Conservation (phyloP, 2,329 filamentous ascomycete species). For the Aspergillus udagawae region DNA sequence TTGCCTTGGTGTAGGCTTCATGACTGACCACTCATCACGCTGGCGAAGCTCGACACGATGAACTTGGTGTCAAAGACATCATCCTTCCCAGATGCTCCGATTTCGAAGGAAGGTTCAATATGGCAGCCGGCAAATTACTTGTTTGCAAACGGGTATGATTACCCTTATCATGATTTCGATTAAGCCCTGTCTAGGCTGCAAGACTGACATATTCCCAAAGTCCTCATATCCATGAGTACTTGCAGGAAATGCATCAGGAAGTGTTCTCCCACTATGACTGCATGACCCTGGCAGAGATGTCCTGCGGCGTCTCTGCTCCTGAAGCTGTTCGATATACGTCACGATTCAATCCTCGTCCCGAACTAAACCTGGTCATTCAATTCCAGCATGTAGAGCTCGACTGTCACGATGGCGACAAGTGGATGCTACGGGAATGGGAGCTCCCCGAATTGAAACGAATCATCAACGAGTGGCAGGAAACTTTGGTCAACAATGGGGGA, state of each 20-base stretch:
- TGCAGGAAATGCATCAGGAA: constrained; percentile 32
- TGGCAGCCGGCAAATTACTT: constrained; percentile 52
- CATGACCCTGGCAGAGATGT: constrained; percentile 42
- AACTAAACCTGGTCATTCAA: constrained; percentile 41
- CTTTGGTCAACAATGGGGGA: constrained; percentile 50
- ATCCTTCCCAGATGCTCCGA: constrained; percentile 43
- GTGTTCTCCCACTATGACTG: constrained; percentile 34
- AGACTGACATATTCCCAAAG: constrained; percentile 10
- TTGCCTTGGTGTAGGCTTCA: background rate
- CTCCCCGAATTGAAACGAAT: constrained; percentile 41
- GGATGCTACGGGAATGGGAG: constrained; percentile 36
- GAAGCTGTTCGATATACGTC: constrained; percentile 37
- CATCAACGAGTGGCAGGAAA: constrained; percentile 44
- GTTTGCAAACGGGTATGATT: constrained; percentile 56
- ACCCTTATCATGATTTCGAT: background rate
- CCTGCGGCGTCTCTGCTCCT: constrained; percentile 27
- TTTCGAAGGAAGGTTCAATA: constrained; percentile 43
- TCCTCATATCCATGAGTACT: constrained; percentile 37
- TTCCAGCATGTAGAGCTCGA: constrained; percentile 35
- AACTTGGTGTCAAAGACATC: constrained; percentile 62
- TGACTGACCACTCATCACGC: background rate
- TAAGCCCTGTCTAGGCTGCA: background rate
- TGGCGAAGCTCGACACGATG: constrained; percentile 51
- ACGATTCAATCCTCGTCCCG: constrained; percentile 23
- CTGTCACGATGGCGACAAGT: constrained; percentile 21